A percentile compares a stretch with the other conserved stretches of the same genome.
Conservation (phyloP, 1,284 basidiomycete genomes). For the Leucoagaricus sp. region DNA sequence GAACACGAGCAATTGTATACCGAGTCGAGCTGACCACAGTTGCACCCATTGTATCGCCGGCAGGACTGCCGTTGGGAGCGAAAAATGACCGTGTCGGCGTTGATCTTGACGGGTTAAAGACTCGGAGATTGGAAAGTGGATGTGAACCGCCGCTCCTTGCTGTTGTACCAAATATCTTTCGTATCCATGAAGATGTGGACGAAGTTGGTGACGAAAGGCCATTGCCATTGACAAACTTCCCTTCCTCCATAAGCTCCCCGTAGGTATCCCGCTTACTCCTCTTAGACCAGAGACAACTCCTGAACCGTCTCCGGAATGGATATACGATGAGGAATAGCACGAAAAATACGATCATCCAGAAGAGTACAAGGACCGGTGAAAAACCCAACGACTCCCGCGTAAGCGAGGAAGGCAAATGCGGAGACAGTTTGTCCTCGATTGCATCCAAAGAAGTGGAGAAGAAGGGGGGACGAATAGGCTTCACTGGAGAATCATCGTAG, state of each 20-base stretch:
- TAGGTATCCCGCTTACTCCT: constrained; percentile 43
- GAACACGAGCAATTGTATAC: constrained; percentile 36
- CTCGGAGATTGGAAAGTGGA: constrained; percentile 5
- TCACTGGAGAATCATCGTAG: constrained; percentile 49
- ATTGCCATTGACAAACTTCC: constrained; percentile 24
- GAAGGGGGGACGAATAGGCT: constrained; percentile 64
- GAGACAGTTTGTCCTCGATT: constrained; percentile 62
- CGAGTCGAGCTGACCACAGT: constrained; percentile 34
- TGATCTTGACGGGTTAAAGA: background rate
- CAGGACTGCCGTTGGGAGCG: background rate
- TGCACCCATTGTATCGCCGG: constrained; percentile 23
- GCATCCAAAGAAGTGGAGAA: constrained; percentile 47
- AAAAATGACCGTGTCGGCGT: background rate
- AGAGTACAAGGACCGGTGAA: constrained; percentile 60
- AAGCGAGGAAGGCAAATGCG: constrained; percentile 61
- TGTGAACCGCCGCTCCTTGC: background rate
- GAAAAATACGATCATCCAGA: constrained; percentile 33
- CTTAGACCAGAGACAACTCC: constrained; percentile 48
- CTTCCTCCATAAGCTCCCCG: constrained; percentile 63
- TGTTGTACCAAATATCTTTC: constrained; percentile 4
- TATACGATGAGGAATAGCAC: constrained; percentile 45
- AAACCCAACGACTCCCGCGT: constrained; percentile 67
- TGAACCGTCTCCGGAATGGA: constrained; percentile 58
- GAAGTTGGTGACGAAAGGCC: constrained; percentile 13
- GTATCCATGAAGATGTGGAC: constrained; percentile 3